Evolutionary conservation across 768 basidiomycete species (phyloP), one percentile per base, ranked within the genome.

Genomic region (Pleurotus platypus): DNA sequence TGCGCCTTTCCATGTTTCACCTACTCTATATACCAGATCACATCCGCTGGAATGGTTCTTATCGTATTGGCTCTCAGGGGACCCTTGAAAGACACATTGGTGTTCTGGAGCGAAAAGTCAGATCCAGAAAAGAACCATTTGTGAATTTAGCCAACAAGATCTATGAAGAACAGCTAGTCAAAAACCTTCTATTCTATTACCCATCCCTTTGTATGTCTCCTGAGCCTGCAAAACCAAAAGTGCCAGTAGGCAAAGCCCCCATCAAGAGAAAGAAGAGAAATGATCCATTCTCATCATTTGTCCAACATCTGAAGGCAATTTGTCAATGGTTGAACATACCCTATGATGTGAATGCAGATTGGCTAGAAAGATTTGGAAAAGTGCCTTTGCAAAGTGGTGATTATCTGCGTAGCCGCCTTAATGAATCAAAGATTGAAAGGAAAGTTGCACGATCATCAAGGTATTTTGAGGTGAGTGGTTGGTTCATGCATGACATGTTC

Each of bases 21-120:
- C 60, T 72, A 3, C 64, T 70, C 42, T 70, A 73, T 54, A 40
- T 72, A 18, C 69, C 71, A 43, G 38, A 55, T 2, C 72, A 74
- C 55, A 71, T 73, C 22, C 4, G 57, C 24, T 74, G 69, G 68
- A 67, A 71, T 67, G 71, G 71, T 12, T 72, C 72, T 5, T 64
- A 73, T n/a, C 57, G 68, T 5, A 35, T 64, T 46, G 66, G 72
- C 16, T 70, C 68, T 45, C 70, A 72, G 58, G 63, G 68, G 1
- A 69, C 68, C 18, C 61, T 68, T 2, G 69, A 69, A 46, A 50
- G 66, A 26, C 60, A 30, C 22, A 67, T 69, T 39, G 69, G 71
- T 15, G 61, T 66, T 27, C 55, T 63, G 26, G 69, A 63, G 2
- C 70, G 66, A 16, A 64, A 67, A 54, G 70, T 72, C 22, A 60